Base-by-base conservation (phyloP, 225 moss, liverwort and hornwort genomes). In the Straminergon stramineum region DNA sequence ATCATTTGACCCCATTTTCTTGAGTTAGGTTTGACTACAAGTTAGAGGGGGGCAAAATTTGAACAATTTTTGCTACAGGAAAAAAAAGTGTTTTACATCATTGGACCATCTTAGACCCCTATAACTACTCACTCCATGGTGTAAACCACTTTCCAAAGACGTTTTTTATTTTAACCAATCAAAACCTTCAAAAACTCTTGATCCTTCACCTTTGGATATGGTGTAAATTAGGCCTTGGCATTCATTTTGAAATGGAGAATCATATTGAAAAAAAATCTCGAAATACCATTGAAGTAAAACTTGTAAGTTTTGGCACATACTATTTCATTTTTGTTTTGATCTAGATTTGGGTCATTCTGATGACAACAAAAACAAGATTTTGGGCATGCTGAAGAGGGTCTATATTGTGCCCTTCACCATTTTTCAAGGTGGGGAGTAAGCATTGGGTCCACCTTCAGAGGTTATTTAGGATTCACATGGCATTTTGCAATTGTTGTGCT, bases 401-500 rank as follows among this genome's bases (percentile, higher is more conserved):
- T 17, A 43, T 10, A 3, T 43, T 43, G 28, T 0, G 0, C 17
- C 43, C 16, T 27, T 27, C 1, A 43, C 1, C 0, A 0, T 1
- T 73, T 73, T 73, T 43, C 10, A 27, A 28, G 27, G 3, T 43
- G 2, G 1, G 5, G 16, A 43, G 2, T 2, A 45, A 28, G 28
- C 5, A 73, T 9, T 26, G 3, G 9, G 0, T 15, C 9, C 2
- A 71, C 15, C 2, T 27, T 27, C 0, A 5, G 5, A 43, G 41
- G 27, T 43, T 43, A 43, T 26, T 27, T 27, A 0, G 2, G 5
- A 43, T 5, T 43, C 9, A 1, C 9, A 71, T 26, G 9, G 15
- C 8, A 39, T 71, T 70, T 69, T 71, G 26, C 26, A 41, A 71
- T 71, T 41, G 41, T 15, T 9, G 8, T 39, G 8, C 15, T 15